Evolutionary conservation across 2,329 filamentous ascomycete species (phyloP), one percentile per base, ranked within the genome.

Genomic region (Colletotrichum noveboracense): DNA sequence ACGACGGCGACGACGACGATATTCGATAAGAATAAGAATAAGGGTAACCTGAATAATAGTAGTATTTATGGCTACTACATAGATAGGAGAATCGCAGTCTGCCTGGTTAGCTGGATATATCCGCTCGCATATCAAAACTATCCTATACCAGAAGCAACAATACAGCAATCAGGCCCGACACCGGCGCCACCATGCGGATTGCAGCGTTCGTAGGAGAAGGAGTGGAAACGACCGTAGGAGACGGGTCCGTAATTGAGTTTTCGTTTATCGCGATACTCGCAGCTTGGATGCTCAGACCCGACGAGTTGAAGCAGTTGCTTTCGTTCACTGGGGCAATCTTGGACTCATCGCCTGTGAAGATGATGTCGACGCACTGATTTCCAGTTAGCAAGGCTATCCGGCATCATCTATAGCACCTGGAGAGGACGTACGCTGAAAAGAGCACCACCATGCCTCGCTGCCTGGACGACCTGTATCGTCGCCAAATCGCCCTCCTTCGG

Each of bases 401-500:
- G 26, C 7, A 13, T 13, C 1, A 30, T n/a, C 4, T 6, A 21
- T 2, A 30, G 14, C 5, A n/a, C 28, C 3, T 1, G 5, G 84
- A 4, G 64, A 62, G 8, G 16, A 66, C 90, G 79, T 84, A 93
- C 91, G 79, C 91, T 93, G 81, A 92, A 95, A 58, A 95, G 81
- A 9, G 91, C 88, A 7, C 93, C 93, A 1, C 93, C 93, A 78
- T 95, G 93, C 77, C 93, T 87, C 13, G 93, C 92, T 1, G 88
- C 84, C 85, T 95, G 92, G 34, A 95, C 89, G 7, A 95, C 84
- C 81, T 95, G 94, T 56, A 95, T 94, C 0, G 93, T 95, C 16
- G 93, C 93, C 81, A 93, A 91, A 82, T 94, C 91, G 3, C 94
- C 93, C 2, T 89, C 85, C 4, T 91, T 89, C 3, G 91, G 90